A percentile compares a stretch with the other conserved stretches of the same genome.
phyloP scores from a whole-genome alignment of 305 asterid species.

The Fraxinus floribunda region DNA sequence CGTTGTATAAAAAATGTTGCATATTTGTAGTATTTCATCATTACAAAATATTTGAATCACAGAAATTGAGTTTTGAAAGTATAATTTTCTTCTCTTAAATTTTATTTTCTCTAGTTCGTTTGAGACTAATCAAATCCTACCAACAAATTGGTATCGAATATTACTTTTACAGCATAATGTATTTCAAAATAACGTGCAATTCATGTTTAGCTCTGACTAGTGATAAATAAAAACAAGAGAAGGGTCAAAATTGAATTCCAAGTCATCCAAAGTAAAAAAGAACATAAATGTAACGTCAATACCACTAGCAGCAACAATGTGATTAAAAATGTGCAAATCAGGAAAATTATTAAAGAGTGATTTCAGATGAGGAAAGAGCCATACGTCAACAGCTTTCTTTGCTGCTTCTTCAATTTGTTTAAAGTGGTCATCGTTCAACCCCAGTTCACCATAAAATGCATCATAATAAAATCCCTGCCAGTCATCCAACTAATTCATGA shows the following conservation, averaged over 20 bases:
- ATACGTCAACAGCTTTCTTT: slow-evolving; percentile 74
- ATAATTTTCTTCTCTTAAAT: no score
- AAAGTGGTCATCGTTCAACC: slow-evolving; percentile 88
- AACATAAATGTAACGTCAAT: slow-evolving; percentile 4
- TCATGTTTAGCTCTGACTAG: no score
- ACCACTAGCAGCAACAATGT: slow-evolving; percentile 11
- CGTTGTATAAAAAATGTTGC: no score
- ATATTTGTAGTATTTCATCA: no score
- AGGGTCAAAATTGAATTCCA: background rate
- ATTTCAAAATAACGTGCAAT: no score
- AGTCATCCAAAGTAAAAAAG: background rate
- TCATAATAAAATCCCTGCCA: slow-evolving; percentile 90
- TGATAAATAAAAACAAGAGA: background rate
- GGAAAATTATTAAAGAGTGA: slow-evolving; percentile 16
- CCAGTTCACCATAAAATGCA: slow-evolving; percentile 87
- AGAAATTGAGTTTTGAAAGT: no score
- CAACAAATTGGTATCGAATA: no score
- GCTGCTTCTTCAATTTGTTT: slow-evolving; percentile 76
- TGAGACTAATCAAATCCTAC: no score
- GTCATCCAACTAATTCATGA: slow-evolving; percentile 12
- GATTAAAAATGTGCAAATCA: slow-evolving; percentile 13
- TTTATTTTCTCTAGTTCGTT: no score
- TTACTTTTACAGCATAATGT: no score
- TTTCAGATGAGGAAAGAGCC: slow-evolving; percentile 26
- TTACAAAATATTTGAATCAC: no score